Percentiles rank a stretch among this genome's conserved stretches.
Evolutionary conservation across 768 basidiomycete species (phyloP).

Genomic region (Chlorophyllum brunneum): DNA sequence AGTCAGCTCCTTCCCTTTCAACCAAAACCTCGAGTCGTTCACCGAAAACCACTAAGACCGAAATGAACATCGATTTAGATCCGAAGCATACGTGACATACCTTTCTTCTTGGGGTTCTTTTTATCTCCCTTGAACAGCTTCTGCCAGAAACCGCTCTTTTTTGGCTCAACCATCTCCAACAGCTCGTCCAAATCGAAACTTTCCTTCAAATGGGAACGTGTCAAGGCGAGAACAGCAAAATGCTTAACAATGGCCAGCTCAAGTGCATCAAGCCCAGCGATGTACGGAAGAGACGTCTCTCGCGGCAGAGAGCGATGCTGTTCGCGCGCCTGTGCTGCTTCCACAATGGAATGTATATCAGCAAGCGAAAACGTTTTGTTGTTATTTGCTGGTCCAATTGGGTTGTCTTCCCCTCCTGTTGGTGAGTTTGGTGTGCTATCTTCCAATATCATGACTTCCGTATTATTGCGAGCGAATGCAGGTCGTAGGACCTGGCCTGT

Average conservation of each 20-base stretch:
- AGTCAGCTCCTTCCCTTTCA: conserved; percentile 94
- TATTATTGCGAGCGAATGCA: conserved; percentile 72
- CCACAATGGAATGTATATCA: conserved; percentile 90
- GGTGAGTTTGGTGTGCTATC: conserved; percentile 75
- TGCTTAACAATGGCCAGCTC: conserved; percentile 92
- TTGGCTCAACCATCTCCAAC: conserved; percentile 85
- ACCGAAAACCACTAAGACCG: conserved; percentile 76
- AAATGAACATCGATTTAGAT: conserved; percentile 12
- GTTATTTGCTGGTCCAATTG: conserved; percentile 1
- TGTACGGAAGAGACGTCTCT: conserved; percentile 73
- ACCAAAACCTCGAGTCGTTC: conserved; percentile 91
- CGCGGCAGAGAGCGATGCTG: conserved; percentile 81
- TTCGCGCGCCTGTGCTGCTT: conserved; percentile 86
- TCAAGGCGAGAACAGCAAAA: conserved; percentile 77
- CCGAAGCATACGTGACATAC: conserved; percentile 31
- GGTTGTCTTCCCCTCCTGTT: conserved; percentile 43
- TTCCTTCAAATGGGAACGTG: conserved; percentile 73
- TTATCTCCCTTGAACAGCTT: conserved; percentile 93
- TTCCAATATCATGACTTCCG: conserved; percentile 86
- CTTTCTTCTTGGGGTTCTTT: conserved; percentile 87
- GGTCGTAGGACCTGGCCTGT: conserved; percentile 56
- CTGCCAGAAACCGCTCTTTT: conserved; percentile 95
- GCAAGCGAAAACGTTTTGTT: conserved; percentile 65
- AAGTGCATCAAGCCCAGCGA: conserved; percentile 79
- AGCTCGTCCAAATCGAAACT: conserved; percentile 91